phyloP scores from a whole-genome alignment of 1,284 basidiomycete genomes.

The Cerioporus squamosus region DNA sequence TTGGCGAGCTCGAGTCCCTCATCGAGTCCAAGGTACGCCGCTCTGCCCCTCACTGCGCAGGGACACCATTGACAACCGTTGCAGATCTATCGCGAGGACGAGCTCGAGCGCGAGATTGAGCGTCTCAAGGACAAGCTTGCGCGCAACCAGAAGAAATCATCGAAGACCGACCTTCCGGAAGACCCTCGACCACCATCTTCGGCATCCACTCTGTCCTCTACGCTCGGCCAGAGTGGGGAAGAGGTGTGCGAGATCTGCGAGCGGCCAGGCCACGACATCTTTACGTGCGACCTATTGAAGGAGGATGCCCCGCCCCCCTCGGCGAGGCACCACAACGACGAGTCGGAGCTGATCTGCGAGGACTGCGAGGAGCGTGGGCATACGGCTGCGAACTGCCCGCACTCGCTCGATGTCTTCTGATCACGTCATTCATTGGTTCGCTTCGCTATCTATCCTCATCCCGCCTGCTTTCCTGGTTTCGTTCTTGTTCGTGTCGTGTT shows the following conservation, averaged over 20 bases:
- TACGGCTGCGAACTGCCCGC: conserved; percentile 70
- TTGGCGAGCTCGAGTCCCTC: conserved; percentile 86
- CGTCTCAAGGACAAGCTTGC: conserved; percentile 71
- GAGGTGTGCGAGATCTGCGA: conserved; percentile 85
- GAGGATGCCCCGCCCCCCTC: conserved; percentile 36
- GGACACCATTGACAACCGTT: not conserved
- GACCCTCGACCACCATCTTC: conserved; percentile 20
- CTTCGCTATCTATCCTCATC: not conserved
- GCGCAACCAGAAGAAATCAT: conserved; percentile 59
- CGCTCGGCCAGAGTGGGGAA: conserved; percentile 19
- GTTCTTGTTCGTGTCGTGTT: not conserved
- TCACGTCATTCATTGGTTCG: not conserved
- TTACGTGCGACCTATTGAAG: conserved; percentile 70
- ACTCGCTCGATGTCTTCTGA: conserved; percentile 81
- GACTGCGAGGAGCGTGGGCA: conserved; percentile 82
- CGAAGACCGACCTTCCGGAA: conserved; percentile 52
- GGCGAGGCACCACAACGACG: conserved; percentile 1
- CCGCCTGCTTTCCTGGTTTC: not conserved
- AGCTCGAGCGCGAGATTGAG: conserved; percentile 86
- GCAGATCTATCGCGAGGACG: conserved; percentile 92
- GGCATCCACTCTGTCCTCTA: conserved; percentile 18
- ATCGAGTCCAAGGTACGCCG: conserved; percentile 82
- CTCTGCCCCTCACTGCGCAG: not conserved
- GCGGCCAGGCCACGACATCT: conserved; percentile 80
- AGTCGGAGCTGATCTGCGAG: conserved; percentile 59